These are phyloP conservation scores for Colletotrichum sublineola DNA, from an alignment of 2,329 filamentous ascomycete genomes.

Conservation along the genomic window DNA sequence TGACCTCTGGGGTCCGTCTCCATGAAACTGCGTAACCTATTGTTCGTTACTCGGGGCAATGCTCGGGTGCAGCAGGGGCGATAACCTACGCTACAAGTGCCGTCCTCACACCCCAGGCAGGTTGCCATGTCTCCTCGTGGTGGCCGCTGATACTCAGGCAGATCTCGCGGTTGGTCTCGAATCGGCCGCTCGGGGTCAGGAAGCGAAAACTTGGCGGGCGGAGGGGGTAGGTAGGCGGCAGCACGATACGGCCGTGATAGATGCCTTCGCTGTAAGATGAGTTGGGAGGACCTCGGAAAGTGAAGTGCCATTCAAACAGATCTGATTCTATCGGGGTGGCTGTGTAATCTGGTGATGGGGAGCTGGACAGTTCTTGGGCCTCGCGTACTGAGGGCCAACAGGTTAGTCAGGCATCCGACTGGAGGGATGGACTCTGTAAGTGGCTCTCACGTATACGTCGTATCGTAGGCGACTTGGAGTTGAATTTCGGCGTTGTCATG, in stretches of 20 bases:
- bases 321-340: conserved; percentile 89
- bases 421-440: not conserved
- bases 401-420: not conserved
- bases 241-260: conserved; percentile 95
- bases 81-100: conserved; percentile 74
- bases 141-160: conserved; percentile 94
- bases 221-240: conserved; percentile 90
- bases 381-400: conserved; percentile 78
- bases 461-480: conserved; percentile 85
- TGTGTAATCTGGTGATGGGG: conserved; percentile 87
- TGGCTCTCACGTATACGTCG: conserved; percentile 79
- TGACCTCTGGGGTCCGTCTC: conserved; percentile 90
- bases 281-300: conserved; percentile 86
- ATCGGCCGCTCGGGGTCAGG: conserved; percentile 89
- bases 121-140: conserved; percentile 99
- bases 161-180: conserved; percentile 97
- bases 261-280: conserved; percentile 85
- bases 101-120: conserved; percentile 95
- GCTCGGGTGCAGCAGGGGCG: not conserved
- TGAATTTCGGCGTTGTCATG: conserved; percentile 66
- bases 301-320: conserved; percentile 99
- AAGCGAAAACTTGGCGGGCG: conserved; percentile 97
- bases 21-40: conserved; percentile 86
- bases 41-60: not conserved
- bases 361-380: conserved; percentile 84